phyloP scores from a whole-genome alignment of 768 basidiomycete species.

The Rhodosporidiobolus odoratus region DNA sequence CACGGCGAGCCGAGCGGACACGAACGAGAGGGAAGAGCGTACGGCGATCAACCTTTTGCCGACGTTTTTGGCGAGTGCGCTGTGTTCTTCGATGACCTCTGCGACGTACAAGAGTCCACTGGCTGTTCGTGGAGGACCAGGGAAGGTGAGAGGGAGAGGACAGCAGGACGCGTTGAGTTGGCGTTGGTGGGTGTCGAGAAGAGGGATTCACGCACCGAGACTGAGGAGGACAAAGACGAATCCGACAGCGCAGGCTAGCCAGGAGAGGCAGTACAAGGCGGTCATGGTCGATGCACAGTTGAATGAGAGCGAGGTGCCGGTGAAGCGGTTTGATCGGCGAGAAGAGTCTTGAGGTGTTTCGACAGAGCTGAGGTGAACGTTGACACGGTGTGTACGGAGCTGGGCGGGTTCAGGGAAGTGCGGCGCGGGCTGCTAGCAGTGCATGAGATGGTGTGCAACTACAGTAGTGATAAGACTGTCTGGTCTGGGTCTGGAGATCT shows the following conservation, averaged over 20 bases:
- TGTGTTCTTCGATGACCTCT: slow-evolving; percentile 91
- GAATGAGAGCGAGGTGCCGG: background rate
- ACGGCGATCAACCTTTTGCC: slow-evolving; percentile 65
- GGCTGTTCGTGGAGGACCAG: slow-evolving; percentile 53
- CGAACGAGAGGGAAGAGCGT: background rate
- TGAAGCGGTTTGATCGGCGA: no score
- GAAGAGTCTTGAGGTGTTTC: no score
- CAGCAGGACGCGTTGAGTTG: background rate
- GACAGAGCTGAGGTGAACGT: no score
- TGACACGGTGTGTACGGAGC: no score
- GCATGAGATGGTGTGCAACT: no score
- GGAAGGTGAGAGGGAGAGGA: background rate
- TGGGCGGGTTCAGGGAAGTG: no score
- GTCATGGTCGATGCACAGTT: slow-evolving; percentile 29
- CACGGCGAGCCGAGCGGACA: background rate
- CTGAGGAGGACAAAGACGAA: slow-evolving; percentile 89
- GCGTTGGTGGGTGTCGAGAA: background rate
- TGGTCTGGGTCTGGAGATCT: no score
- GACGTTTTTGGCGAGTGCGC: slow-evolving; percentile 68
- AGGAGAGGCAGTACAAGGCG: slow-evolving; percentile 50
- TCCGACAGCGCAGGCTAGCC: slow-evolving; percentile 66
- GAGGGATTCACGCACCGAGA: slow-evolving; percentile 57
- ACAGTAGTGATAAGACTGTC: no score
- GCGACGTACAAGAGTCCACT: slow-evolving; percentile 85
- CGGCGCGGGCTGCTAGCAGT: no score